Base-by-base conservation (phyloP, 2,329 filamentous ascomycete species). In the Cladosporium colombiae region DNA sequence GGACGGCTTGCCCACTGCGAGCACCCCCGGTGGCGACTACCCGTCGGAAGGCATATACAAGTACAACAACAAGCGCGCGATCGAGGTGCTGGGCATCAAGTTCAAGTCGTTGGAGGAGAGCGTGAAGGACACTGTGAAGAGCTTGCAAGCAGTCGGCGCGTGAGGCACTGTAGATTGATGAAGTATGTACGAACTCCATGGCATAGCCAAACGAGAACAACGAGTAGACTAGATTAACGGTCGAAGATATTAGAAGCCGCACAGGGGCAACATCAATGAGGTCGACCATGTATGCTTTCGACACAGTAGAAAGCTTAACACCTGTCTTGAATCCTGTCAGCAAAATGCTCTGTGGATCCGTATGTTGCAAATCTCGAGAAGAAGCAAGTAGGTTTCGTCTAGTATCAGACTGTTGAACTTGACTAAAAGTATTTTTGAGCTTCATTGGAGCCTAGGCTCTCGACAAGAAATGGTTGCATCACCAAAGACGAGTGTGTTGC, bases 41-140 rank as follows among this genome's bases (percentile, higher is more conserved):
- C 81, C 81, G 1, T 74, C 79, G 23, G 80, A 77, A 3, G 83
- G 84, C 2, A 74, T 86, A 16, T 88, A 83, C 74, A 77, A 78
- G 57, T 85, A 83, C 72, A 82, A 89, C 75, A 89, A 87, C 70
- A 79, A 75, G 56, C 81, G 83, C 71, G 83, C 82, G 6, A 82
- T 79, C 70, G 78, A 85, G 62, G 71, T 90, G 0, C 71, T 92
- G 56, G 87, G 87, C 0, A 69, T 91, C 27, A 80, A 87, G 72
- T 91, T 87, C 72, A 85, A 74, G 66, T 75, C 77, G 0, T 77
- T 91, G 50, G 84, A 89, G 73, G 78, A 86, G 73, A 85, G 82
- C 60, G 83, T 91, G 63, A 76, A 81, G 23, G 89, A 90, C 76
- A 84, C 86, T 6, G 86, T 89, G 21, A 86, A 86, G 77, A 88